Conservation (phyloP, 2,329 filamentous ascomycete species). For the Talaromyces sp. region DNA sequence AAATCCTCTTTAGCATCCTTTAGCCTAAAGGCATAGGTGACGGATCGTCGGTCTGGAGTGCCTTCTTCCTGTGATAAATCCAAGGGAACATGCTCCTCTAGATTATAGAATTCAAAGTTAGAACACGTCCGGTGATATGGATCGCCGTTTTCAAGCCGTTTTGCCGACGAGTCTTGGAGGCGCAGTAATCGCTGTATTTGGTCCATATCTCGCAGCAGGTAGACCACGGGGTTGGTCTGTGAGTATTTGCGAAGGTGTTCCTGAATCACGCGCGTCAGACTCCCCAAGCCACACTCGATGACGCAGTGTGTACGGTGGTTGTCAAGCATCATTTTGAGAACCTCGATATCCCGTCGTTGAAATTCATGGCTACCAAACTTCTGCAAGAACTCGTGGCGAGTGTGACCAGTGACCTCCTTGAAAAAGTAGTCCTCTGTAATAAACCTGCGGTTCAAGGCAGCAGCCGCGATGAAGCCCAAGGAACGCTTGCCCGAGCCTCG, state of each 20-base stretch:
- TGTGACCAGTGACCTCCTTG: slow-evolving; percentile 34
- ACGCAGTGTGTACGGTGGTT: slow-evolving; percentile 37
- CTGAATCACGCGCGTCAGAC: slow-evolving; percentile 36
- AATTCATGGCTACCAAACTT: slow-evolving; percentile 36
- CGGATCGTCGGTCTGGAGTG: slow-evolving; percentile 39
- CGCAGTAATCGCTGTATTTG: slow-evolving; percentile 36
- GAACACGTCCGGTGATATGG: slow-evolving; percentile 42
- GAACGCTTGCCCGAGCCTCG: slow-evolving; percentile 40
- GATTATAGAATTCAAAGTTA: slow-evolving; percentile 43
- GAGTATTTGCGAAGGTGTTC: slow-evolving; percentile 34
- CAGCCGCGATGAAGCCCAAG: slow-evolving; percentile 37
- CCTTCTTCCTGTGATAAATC: slow-evolving; percentile 24
- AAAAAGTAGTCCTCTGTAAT: slow-evolving; percentile 42
- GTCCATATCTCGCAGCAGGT: slow-evolving; percentile 36
- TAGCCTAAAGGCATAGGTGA: slow-evolving; percentile 43
- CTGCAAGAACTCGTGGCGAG: slow-evolving; percentile 37
- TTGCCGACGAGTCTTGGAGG: slow-evolving; percentile 37
- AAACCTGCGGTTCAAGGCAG: slow-evolving; percentile 37
- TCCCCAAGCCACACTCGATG: slow-evolving; percentile 40
- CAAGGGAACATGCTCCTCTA: slow-evolving; percentile 37
- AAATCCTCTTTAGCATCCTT: slow-evolving; percentile 56
- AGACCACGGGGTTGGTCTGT: slow-evolving; percentile 34
- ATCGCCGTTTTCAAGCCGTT: slow-evolving; percentile 40
- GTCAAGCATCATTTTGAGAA: slow-evolving; percentile 38
- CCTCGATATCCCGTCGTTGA: slow-evolving; percentile 36